Percentiles rank a stretch among this genome's conserved stretches.
phyloP scores from a whole-genome alignment of 129 eudicot species.

The Cynara cardunculus region DNA sequence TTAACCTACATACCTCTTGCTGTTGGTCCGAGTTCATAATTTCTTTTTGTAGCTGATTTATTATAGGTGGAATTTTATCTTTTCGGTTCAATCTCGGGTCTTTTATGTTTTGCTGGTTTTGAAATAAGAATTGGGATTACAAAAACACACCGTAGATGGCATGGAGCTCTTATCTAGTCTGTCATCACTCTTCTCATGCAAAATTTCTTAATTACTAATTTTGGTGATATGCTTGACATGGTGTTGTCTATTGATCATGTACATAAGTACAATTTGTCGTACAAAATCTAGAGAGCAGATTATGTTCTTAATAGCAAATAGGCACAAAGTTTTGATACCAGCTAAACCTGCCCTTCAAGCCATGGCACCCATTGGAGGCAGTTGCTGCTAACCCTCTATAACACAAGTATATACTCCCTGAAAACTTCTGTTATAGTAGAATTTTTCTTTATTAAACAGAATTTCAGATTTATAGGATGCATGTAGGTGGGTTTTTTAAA shows the following conservation, averaged over 20 bases:
- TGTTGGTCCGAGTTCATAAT: background rate
- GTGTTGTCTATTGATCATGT: background rate
- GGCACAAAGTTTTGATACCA: background rate
- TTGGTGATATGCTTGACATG: background rate
- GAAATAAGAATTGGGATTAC: background rate
- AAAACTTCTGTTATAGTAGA: no score
- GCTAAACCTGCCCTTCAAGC: no score
- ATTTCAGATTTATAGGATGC: background rate
- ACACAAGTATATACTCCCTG: no score
- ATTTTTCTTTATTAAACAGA: no score
- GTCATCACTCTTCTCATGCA: no score
- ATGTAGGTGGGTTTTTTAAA: background rate
- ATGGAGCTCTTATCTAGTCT: background rate
- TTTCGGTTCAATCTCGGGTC: background rate
- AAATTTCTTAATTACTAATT: no score
- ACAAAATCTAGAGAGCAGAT: background rate
- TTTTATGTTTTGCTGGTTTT: background rate
- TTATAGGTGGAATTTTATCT: background rate
- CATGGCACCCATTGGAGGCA: no score
- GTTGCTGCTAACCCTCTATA: no score
- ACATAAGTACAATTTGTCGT: background rate
- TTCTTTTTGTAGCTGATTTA: background rate
- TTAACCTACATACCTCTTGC: constrained; percentile 8
- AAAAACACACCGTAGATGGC: background rate
- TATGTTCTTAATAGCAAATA: background rate